These are phyloP conservation scores for Conoideocrella luteorostrata DNA, from an alignment of 2,329 filamentous ascomycete species.

Conservation along the genomic window DNA sequence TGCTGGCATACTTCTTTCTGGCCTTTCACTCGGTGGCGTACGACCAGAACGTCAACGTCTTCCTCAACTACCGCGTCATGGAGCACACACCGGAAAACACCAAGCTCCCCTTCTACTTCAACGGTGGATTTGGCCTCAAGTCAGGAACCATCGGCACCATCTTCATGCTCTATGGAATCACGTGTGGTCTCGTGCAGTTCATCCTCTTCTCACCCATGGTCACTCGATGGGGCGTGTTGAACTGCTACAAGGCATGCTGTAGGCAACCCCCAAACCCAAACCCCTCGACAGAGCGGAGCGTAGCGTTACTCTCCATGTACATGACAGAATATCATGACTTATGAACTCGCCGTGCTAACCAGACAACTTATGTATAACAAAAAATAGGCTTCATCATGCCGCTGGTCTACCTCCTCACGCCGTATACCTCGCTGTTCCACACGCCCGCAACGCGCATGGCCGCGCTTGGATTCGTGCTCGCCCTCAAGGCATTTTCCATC, in stretches of 20 bases:
- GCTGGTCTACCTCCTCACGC: constrained; percentile 71
- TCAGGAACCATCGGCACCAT: constrained; percentile 75
- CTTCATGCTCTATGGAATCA: constrained; percentile 75
- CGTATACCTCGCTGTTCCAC: constrained; percentile 65
- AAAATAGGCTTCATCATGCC: constrained; percentile 59
- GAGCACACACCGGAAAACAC: constrained; percentile 52
- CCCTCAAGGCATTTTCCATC: constrained; percentile 65
- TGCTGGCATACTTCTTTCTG: constrained; percentile 72
- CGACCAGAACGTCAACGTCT: constrained; percentile 84
- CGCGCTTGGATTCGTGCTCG: constrained; percentile 61
- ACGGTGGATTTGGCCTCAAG: constrained; percentile 69
- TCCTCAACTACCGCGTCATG: constrained; percentile 67
- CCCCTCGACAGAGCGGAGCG: too few species aligned
- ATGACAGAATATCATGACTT: too few species aligned
- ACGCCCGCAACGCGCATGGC: constrained; percentile 43
- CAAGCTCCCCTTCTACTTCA: constrained; percentile 71
- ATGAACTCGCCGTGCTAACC: too few species aligned
- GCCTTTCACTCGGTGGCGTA: constrained; percentile 78
- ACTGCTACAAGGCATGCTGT: constrained; percentile 62
- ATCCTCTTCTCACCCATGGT: constrained; percentile 75
- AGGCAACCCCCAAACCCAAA: constrained; percentile 15
- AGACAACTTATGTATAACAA: background rate
- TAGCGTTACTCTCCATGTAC: background rate
- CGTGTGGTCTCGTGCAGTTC: constrained; percentile 79
- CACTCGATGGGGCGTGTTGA: constrained; percentile 64